Evolutionary conservation across 2,329 filamentous ascomycete species (phyloP), one percentile per base, ranked within the genome.

Genomic region (Cordyceps pruinosa): DNA sequence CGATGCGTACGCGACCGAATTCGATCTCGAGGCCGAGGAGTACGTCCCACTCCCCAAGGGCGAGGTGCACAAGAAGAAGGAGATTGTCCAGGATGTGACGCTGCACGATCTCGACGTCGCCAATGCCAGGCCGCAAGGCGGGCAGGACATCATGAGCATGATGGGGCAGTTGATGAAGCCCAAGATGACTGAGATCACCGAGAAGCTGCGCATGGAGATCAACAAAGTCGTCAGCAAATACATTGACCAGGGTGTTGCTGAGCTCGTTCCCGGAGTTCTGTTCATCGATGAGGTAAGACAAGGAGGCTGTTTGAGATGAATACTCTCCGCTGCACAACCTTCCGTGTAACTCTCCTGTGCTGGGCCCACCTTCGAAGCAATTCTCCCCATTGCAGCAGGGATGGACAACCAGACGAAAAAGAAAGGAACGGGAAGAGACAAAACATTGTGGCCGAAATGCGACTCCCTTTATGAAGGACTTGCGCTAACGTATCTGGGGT

Each of bases 121-220:
- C 62, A 99, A 99, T 68, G 89, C 94, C 15, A 81, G 93, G 66
- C 94, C 94, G 5, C 91, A 97, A 77, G 94, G 94, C 54, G 94
- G 94, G 45, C 94, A 99, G 78, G 94, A 99, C 72, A 96, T 99
- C 64, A 97, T 99, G 92, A 97, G 92, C 77, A 97, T 99, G 94
- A 97, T 99, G 93, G 94, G 94, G 66, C 94, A 99, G 75, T 77
- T 99, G 68, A 97, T 97, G 91, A 97, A 97, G 82, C 94, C 94
- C 61, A 95, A 95, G 79, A 97, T 97, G 86, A 99, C 94, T 6
- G 94, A 99, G 73, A 97, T 99, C 68, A 99, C 94, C 30, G 94
- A 99, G 75, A 99, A 99, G 78, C 78, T 99, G 68, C 85, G 94
- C 60, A 79, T 84, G 57, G 94, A 99, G 77, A 97, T 99, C 77